Evolutionary conservation across 192 early-diverging fungal species (phyloP), one percentile per base, ranked within the genome.

Genomic region (Coemansia sp.): DNA sequence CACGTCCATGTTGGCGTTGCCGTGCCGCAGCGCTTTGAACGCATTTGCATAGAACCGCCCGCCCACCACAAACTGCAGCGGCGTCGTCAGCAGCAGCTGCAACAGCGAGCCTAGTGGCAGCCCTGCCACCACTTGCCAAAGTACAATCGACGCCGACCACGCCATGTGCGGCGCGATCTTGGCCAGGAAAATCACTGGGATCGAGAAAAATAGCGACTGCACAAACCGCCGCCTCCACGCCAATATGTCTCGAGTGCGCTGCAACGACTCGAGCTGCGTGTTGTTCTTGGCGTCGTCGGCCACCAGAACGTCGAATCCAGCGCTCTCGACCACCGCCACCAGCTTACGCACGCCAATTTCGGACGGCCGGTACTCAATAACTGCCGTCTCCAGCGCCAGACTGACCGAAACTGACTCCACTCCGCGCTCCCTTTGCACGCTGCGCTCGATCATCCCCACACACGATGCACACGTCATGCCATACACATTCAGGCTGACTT

Each of bases 1-100:
- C 37, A 97, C 92, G 67, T 99, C 97, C 97, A 99, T 99, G 58
- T 92, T 98, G 62, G 95, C 93, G 39, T 86, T 87, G 17, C 85
- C 86, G 57, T 96, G 94, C 43, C 75, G 70, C 22, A 97, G 62
- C 0, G 94, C 87, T 67, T 91, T 90, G 71, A 85, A 93, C 0
- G 94, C 88, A 23, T 89, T 82, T 17, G 41, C 48, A 61, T 94
- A 92, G 80, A 98, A 98, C 24, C 86, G 77, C 21, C 73, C 62
- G 0, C 94, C 97, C 10, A 97, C 73, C 8, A 87, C 86, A 82
- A 98, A 97, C 83, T 97, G 95, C 14, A 97, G 90, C 27, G 95
- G 94, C n/a, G 91, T 88, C 3, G 95, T 92, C 25, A 98, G 74
- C 4, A 89, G 5, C 59, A 92, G 70, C 77, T 90, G 84, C 19